Evolutionary conservation across 371 early-diverging fungal genomes (phyloP).

Genomic region (Mucor saturninus): DNA sequence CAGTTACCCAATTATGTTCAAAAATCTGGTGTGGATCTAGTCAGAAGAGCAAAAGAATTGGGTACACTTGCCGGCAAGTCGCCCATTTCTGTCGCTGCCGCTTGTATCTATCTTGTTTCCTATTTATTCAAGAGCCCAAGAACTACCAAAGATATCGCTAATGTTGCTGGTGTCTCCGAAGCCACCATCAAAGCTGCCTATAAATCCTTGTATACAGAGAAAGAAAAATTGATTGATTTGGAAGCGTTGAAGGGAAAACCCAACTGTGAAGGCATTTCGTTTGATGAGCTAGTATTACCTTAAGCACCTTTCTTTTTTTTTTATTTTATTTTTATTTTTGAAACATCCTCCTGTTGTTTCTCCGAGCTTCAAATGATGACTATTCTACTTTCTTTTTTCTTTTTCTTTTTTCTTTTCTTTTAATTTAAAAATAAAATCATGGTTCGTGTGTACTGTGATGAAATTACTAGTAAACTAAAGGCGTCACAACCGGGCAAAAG

Average conservation of each 20-base stretch:
- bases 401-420: neutral
- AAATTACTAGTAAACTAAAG: conserved; percentile 16
- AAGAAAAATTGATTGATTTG: conserved; percentile 59
- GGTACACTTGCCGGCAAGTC: conserved; percentile 89
- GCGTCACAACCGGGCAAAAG: conserved; percentile 15
- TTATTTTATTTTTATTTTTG: conserved; percentile 10
- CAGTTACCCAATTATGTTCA: conserved; percentile 72
- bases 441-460: conserved; percentile 24
- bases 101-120: conserved; percentile 84
- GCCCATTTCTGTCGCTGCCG: conserved; percentile 90
- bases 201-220: conserved; percentile 66
- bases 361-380: neutral
- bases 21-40: conserved; percentile 71
- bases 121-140: conserved; percentile 67
- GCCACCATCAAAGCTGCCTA: conserved; percentile 89
- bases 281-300: conserved; percentile 52
- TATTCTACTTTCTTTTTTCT: neutral
- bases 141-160: conserved; percentile 77
- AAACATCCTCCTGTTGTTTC: neutral
- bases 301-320: conserved; percentile 16
- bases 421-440: conserved; percentile 14
- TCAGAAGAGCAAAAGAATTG: conserved; percentile 73
- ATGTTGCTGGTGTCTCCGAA: conserved; percentile 86
- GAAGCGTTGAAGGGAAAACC: conserved; percentile 45
- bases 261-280: conserved; percentile 42